Evolutionary conservation across 371 early-diverging fungal genomes (phyloP).

Genomic region (Mucor saturninus): DNA sequence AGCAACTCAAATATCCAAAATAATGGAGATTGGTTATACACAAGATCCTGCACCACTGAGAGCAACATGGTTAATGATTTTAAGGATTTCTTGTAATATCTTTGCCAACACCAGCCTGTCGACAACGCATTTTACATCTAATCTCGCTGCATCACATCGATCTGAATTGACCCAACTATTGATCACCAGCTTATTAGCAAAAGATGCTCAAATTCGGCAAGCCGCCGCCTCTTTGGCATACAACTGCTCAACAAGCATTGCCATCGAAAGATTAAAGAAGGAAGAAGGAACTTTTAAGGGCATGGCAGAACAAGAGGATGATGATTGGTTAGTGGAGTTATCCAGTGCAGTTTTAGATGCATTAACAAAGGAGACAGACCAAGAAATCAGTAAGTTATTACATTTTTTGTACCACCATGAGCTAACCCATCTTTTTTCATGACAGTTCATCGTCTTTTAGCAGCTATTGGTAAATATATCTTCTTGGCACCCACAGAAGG

Average conservation of each 20-base stretch:
- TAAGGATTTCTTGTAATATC: conserved; percentile 63
- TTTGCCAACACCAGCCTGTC: conserved; percentile 50
- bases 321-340: conserved; percentile 73
- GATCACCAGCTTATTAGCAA: conserved; percentile 61
- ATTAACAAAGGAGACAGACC: conserved; percentile 58
- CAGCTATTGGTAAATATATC: conserved; percentile 44
- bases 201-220: conserved; percentile 63
- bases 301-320: conserved; percentile 58
- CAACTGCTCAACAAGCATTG: conserved; percentile 61
- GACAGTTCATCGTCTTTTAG: conserved; percentile 48
- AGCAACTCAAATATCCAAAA: conserved; percentile 38
- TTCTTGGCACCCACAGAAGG: conserved; percentile 41
- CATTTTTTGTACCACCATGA: neutral
- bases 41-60: conserved; percentile 16
- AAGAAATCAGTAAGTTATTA: conserved; percentile 43
- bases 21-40: conserved; percentile 36
- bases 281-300: conserved; percentile 45
- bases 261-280: conserved; percentile 47
- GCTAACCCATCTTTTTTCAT: neutral
- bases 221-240: conserved; percentile 72
- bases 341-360: conserved; percentile 68
- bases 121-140: conserved; percentile 58
- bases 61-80: conserved; percentile 37
- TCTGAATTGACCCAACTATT: conserved; percentile 61
- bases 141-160: conserved; percentile 51